Conservation (phyloP, 2,329 filamentous ascomycete genomes). For the Cladosporium sp. region DNA sequence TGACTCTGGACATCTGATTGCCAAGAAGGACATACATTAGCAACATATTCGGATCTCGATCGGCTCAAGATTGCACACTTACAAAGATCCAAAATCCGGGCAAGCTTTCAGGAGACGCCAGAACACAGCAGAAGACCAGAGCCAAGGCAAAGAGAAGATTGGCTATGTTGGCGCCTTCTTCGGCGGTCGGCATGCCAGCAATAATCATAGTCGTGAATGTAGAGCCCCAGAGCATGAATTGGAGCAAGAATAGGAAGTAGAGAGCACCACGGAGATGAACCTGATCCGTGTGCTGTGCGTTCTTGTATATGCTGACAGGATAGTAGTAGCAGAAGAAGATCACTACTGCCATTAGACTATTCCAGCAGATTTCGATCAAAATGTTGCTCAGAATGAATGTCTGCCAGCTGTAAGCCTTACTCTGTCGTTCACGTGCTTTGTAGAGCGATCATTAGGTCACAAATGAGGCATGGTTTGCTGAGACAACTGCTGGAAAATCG, state of each 20-base stretch:
- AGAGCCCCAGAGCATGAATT: conserved; percentile 69
- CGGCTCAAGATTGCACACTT: neutral
- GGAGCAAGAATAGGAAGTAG: conserved; percentile 74
- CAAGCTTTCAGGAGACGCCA: conserved; percentile 63
- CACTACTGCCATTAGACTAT: conserved; percentile 72
- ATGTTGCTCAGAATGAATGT: conserved; percentile 83
- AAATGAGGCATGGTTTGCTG: conserved; percentile 83
- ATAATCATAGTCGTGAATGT: conserved; percentile 81
- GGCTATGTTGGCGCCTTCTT: conserved; percentile 74
- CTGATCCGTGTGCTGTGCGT: conserved; percentile 63
- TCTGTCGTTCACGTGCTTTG: conserved; percentile 80
- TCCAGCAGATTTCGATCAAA: conserved; percentile 83
- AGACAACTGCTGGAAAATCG: conserved; percentile 76
- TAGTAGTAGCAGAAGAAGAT: conserved; percentile 86
- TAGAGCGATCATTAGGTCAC: conserved; percentile 79
- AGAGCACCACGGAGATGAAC: conserved; percentile 71
- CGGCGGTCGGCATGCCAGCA: conserved; percentile 72
- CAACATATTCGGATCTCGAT: neutral
- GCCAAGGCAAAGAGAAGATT: conserved; percentile 73
- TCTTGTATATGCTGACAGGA: conserved; percentile 73
- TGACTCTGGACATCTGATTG: conserved; percentile 69
- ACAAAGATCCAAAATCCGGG: conserved; percentile 76
- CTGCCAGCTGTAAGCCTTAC: conserved; percentile 82
- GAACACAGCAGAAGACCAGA: conserved; percentile 71
- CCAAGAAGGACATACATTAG: neutral